Conservation (phyloP, 2,329 filamentous ascomycete species). For the Colletotrichum chrysophilum region DNA sequence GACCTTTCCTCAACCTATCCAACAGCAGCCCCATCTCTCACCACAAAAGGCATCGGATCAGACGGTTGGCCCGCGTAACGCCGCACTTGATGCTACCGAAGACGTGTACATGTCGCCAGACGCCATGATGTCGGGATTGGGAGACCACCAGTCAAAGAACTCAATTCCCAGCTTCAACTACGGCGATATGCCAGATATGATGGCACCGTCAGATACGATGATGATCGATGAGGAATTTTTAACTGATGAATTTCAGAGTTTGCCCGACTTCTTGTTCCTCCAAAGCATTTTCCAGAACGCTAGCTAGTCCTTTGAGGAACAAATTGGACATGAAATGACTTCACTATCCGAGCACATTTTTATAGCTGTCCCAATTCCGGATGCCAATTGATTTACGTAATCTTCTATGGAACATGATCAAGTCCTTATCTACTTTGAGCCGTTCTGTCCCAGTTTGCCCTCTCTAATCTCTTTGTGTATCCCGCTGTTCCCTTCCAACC, state of each 20-base stretch:
- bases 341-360: neutral
- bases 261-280: neutral
- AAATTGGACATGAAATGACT: neutral
- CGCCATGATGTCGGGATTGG: neutral
- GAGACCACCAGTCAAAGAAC: neutral
- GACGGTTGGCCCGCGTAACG: neutral
- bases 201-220: neutral
- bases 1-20: neutral
- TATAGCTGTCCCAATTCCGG: neutral
- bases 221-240: neutral
- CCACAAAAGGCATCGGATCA: neutral
- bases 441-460: conserved; percentile 37
- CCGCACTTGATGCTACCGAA: neutral
- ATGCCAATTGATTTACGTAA: neutral
- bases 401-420: neutral
- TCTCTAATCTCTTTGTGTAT: conserved; percentile 41
- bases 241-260: neutral
- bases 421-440: neutral
- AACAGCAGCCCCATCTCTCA: neutral
- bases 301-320: neutral
- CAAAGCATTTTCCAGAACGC: neutral
- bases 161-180: neutral
- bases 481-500: neutral
- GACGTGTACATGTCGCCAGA: neutral
- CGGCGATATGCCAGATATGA: neutral